Base-by-base conservation (phyloP, 2,329 filamentous ascomycete genomes). In the Fusarium staphyleae region DNA sequence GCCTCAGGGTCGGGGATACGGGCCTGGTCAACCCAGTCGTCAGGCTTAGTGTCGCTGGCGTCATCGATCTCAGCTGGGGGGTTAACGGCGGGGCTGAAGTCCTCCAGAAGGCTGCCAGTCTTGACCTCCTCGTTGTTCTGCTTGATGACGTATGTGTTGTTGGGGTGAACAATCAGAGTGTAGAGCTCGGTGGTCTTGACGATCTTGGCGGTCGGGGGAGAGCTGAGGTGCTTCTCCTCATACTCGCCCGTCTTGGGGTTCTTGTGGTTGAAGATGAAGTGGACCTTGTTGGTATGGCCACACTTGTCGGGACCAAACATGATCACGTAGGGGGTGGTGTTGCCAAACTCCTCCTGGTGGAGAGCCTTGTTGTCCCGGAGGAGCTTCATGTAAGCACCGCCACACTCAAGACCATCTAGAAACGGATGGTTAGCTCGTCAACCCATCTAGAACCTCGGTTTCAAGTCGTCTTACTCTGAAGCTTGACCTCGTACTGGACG, bases 271-370 rank as follows among this genome's bases (percentile, higher is more conserved):
- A 99, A 96, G 77, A 99, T 99, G 81, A 99, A 96, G 78, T 87
- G 84, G 46, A 96, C 90, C 89, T 98, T 98, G 88, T 99, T 99
- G 77, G 91, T 98, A 75, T 91, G 86, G 77, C 95, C 95, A 76
- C 95, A 99, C 88, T 98, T 98, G 83, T 99, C 95, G 69, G 95
- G 95, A 67, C 95, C 95, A 75, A 99, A 99, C 95, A 99, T 99
- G 84, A 99, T 96, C 68, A 99, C 90, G 74, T 99, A 99, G 41
- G 95, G 95, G 35, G 93, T 96, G 58, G 89, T 87, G 80, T 99
- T 98, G 76, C 90, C 91, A 83, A 99, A 99, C 82, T 99, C 95
- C 65, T 98, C 93, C 70, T 91, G 87, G 81, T 96, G 91, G 69
- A 99, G 91, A 75, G 91, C 89, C 83, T 93, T 93, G 84, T 95